Evolutionary conservation across 2,329 filamentous ascomycete species (phyloP).

Genomic region (Tothia fuscella): DNA sequence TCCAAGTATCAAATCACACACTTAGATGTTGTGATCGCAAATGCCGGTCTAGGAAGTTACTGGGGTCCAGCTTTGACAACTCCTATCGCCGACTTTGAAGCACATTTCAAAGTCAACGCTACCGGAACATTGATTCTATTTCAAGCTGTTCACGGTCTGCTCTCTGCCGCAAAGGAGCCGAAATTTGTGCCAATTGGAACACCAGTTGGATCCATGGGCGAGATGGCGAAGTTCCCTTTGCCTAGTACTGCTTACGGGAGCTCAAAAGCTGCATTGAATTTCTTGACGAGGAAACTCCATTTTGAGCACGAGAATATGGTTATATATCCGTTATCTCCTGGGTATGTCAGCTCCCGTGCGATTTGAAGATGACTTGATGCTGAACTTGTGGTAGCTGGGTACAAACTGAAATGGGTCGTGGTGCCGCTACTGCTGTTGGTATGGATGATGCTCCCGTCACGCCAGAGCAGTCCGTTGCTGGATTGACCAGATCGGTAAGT

Average conservation of each 20-base stretch:
- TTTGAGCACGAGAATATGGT: slow-evolving; percentile 20
- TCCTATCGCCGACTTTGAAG: slow-evolving; percentile 17
- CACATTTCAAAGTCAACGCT: slow-evolving; percentile 23
- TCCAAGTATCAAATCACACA: slow-evolving; percentile 5
- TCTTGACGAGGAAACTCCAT: slow-evolving; percentile 25
- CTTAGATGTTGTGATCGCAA: slow-evolving; percentile 12
- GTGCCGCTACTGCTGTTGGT: slow-evolving; percentile 21
- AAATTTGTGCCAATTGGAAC: slow-evolving; percentile 31
- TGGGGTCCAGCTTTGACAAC: slow-evolving; percentile 4
- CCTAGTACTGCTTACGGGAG: slow-evolving; percentile 32
- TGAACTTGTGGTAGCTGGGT: slow-evolving; percentile 20
- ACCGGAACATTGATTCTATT: slow-evolving; percentile 18
- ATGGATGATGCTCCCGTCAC: slow-evolving; percentile 23
- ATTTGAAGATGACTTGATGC: not conserved
- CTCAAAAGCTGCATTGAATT: slow-evolving; percentile 32
- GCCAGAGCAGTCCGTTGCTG: slow-evolving; percentile 19
- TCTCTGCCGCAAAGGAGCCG: slow-evolving; percentile 23
- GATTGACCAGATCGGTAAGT: slow-evolving; percentile 1
- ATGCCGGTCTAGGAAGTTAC: slow-evolving; percentile 9
- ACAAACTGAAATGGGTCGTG: slow-evolving; percentile 32
- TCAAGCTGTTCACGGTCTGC: slow-evolving; percentile 28
- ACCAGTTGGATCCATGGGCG: slow-evolving; percentile 15
- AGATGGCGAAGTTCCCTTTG: slow-evolving; percentile 15
- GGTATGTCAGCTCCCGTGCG: slow-evolving; percentile 16
- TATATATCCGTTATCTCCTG: slow-evolving; percentile 21